Percentiles rank a stretch among this genome's conserved stretches.
phyloP scores from a whole-genome alignment of 306 rosid genomes.

The Castanea crenata region DNA sequence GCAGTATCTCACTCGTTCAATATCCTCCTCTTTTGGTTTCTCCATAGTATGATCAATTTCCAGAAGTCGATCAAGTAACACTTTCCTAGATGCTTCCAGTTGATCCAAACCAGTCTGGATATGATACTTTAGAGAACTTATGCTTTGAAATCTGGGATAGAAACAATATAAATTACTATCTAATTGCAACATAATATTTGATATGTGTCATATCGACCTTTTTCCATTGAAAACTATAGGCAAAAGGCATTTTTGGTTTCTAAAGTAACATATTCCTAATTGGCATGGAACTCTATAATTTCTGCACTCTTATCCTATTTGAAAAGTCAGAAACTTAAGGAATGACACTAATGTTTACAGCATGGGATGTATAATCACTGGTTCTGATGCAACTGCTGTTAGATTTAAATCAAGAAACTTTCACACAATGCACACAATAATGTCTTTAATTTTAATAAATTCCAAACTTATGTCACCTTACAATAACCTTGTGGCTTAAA shows the following conservation, averaged over 20 bases:
- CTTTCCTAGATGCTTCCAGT: conserved; percentile 75
- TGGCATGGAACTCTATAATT: conserved; percentile 3
- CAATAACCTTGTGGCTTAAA: background rate
- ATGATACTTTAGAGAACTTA: conserved; percentile 70
- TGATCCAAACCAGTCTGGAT: conserved; percentile 87
- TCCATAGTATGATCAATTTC: conserved; percentile 84
- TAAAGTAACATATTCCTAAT: conserved; percentile 15
- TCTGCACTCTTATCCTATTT: background rate
- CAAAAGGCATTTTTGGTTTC: conserved; percentile 20
- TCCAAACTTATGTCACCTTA: background rate
- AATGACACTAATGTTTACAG: background rate
- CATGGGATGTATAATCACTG: background rate
- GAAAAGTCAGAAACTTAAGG: background rate
- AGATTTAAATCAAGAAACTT: background rate
- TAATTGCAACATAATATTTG: background rate
- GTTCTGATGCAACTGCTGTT: background rate
- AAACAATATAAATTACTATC: conserved; percentile 25
- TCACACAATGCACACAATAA: background rate
- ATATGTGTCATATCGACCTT: conserved; percentile 1
- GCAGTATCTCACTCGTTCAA: conserved; percentile 78
- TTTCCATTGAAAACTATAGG: conserved; percentile 14
- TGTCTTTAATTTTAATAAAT: background rate
- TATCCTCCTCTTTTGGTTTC: conserved; percentile 81
- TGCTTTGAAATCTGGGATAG: conserved; percentile 69
- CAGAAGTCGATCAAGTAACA: conserved; percentile 68